Evolutionary conservation across 2,329 filamentous ascomycete genomes (phyloP), one percentile per base, ranked within the genome.

Genomic region (Rhynchosporium agropyri): DNA sequence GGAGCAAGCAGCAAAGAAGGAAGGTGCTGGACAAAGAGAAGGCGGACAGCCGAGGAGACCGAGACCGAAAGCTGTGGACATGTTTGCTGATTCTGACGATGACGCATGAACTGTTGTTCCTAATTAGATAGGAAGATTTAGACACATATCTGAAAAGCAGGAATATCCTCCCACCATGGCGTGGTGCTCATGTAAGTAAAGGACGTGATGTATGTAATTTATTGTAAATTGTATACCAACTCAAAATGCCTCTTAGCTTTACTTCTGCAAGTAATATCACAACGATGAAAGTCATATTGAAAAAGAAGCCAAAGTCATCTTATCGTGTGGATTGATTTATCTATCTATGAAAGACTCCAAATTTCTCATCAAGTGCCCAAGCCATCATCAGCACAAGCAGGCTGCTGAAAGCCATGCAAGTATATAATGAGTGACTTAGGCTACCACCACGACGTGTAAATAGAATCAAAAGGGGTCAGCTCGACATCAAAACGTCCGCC

Each of bases 1-100:
- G n/a, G 49, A 58, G n/a, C 46, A 29, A 26, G 28, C 57, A 40
- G 42, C 38, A 29, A 53, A 60, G 49, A 53, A 38, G 5, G 15
- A 53, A 1, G 8, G 4, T 10, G 4, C 28, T n/a, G 48, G 29
- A 10, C 10, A 33, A 36, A 62, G 10, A 26, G 60, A 61, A 9
- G 54, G 46, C 56, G 63, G 66, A 29, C 62, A 62, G 65, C 70
- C 70, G 58, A 60, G 65, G 58, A 63, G 65, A 36, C 63, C 67
- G 61, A 63, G 72, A 62, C 89, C 91, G 76, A 86, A 87, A 69
- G 90, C 91, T 4, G 89, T 90, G 69, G 91, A 95, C 73, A 93
- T 95, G 90, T 96, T 95, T 83, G 90, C 89, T 10, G 89, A 90
- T 74, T 90, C 88, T 4, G 90, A 90, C 68, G 83, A 71, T 63